A percentile compares a stretch with the other conserved stretches of the same genome.
Evolutionary conservation across 2,329 filamentous ascomycete genomes (phyloP).

Genomic region (Cladosporium sp.): DNA sequence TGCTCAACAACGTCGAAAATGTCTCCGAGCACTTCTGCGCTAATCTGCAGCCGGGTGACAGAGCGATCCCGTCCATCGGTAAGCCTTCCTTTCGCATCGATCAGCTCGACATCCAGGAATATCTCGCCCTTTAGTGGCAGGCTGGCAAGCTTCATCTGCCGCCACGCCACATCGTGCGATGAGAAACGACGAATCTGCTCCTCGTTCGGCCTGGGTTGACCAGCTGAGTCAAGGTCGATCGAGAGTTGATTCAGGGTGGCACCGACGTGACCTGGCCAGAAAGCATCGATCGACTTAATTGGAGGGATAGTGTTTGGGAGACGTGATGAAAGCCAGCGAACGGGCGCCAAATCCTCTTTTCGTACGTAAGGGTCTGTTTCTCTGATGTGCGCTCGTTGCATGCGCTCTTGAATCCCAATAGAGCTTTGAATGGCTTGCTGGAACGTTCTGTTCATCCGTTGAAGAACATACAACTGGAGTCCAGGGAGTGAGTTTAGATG

Average conservation of each 20-base stretch:
- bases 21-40: constrained; percentile 6
- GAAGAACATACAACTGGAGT: constrained; percentile 10
- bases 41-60: constrained; percentile 13
- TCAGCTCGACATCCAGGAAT: constrained; percentile 12
- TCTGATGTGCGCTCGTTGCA: constrained; percentile 8
- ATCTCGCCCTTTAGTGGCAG: constrained; percentile 13
- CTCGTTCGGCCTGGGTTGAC: constrained; percentile 4
- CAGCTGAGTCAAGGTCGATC: constrained; percentile 1
- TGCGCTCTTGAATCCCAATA: background rate
- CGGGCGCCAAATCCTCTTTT: background rate
- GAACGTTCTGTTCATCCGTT: constrained; percentile 8
- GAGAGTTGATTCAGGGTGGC: constrained; percentile 10
- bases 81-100: constrained; percentile 6
- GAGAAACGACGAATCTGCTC: background rate
- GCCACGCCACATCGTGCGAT: constrained; percentile 7
- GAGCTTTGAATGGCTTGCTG: constrained; percentile 3
- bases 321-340: constrained; percentile 10
- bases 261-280: constrained; percentile 14
- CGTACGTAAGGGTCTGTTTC: constrained; percentile 10
- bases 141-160: constrained; percentile 16
- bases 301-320: constrained; percentile 10
- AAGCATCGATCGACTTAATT: constrained; percentile 14
- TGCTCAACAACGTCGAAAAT: constrained; percentile 15
- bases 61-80: constrained; percentile 9
- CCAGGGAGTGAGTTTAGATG: background rate